Evolutionary conservation across 805 yeast genomes (phyloP), one percentile per base, ranked within the genome.

Genomic region (Yamadazyma takamatsuzukensis): DNA sequence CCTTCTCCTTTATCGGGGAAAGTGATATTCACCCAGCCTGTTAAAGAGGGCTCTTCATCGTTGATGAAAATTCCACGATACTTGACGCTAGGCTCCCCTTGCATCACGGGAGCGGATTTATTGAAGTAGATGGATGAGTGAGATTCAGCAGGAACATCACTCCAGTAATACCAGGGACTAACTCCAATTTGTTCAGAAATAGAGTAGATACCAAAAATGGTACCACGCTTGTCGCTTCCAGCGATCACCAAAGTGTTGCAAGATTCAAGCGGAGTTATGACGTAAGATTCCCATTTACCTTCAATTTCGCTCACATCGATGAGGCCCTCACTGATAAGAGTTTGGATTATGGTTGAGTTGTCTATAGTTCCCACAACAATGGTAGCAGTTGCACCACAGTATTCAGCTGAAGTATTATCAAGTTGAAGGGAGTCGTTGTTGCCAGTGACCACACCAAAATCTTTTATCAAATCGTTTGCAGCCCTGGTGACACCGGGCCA

Each of bases 171-270:
- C 46, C 44, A 45, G 11, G 49, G 47, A 29, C 39, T 36, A 14
- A 45, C 49, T 1, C 49, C 49, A 25, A 45, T 45, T 24, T 33
- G 36, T 29, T 37, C 44, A 5, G 49, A 45, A 21, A 45, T 39
- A 18, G 34, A 23, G 34, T 45, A 45, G 13, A 37, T 33, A 10
- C 49, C 49, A 29, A 25, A 45, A 14, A 45, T 45, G 17, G 47
- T 29, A 12, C 49, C 49, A 27, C 49, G 24, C 27, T 45, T 45
- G 18, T 45, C 49, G 29, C 47, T 43, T 12, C 49, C 49, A n/a
- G 44, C 46, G 18, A 45, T 32, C 2, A 41, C 42, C 12, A 45
- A 24, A 13, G 47, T 32, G 29, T 27, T 43, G 13, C 40, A 26
- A 17, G 18, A 10, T 6, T 27, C 24, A 8, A 43, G 15, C 6